phyloP scores from a whole-genome alignment of 371 early-diverging fungal species.

The Lichtheimia hyalospora region DNA sequence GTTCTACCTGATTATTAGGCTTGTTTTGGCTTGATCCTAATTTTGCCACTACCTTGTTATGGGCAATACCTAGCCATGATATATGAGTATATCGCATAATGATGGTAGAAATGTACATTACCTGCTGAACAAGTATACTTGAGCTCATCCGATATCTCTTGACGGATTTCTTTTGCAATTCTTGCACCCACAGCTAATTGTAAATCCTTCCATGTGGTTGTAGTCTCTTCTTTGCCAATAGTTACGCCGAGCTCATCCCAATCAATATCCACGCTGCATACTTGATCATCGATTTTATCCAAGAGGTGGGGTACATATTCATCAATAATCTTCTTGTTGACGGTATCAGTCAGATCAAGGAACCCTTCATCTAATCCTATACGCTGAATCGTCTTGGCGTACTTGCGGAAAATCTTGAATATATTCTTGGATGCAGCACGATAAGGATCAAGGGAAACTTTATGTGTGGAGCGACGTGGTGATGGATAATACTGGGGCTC shows the following conservation, averaged over 20 bases:
- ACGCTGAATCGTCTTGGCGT: slow-evolving; percentile 57
- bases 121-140: slow-evolving; percentile 85
- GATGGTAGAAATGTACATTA: neutral
- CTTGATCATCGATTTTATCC: slow-evolving; percentile 25
- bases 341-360: slow-evolving; percentile 78
- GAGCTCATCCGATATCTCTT: slow-evolving; percentile 65
- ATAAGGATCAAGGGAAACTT: slow-evolving; percentile 87
- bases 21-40: slow-evolving; percentile 84
- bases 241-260: slow-evolving; percentile 34
- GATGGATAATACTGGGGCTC: slow-evolving; percentile 70
- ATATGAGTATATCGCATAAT: too few species aligned
- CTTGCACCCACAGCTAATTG: slow-evolving; percentile 76
- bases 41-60: slow-evolving; percentile 85
- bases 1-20: slow-evolving; percentile 75
- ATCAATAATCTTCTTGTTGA: slow-evolving; percentile 56
- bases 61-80: slow-evolving; percentile 63
- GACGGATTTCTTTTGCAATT: slow-evolving; percentile 67
- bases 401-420: slow-evolving; percentile 64
- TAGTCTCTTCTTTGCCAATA: slow-evolving; percentile 15
- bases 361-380: slow-evolving; percentile 87
- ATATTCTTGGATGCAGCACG: slow-evolving; percentile 70
- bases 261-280: slow-evolving; percentile 25
- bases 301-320: slow-evolving; percentile 40
- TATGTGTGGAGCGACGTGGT: slow-evolving; percentile 77
- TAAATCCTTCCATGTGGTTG: slow-evolving; percentile 62